These are phyloP conservation scores for Lagenidium sp. DNA, from an alignment of 352 stramenopile genomes.

Conservation along the genomic window DNA sequence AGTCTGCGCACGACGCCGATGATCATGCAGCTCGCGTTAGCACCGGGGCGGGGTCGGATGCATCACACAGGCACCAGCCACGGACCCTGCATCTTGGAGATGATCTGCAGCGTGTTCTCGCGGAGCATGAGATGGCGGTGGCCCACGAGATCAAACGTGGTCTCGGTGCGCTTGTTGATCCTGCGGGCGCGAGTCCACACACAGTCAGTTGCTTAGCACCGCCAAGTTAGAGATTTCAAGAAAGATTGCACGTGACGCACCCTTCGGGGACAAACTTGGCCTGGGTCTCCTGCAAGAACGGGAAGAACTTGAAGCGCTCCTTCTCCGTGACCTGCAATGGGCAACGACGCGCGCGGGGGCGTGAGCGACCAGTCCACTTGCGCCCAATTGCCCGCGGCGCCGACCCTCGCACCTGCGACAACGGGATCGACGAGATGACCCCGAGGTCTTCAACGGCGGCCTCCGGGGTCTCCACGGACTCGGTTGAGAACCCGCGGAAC, in stretches of 20 bases:
- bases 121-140: constrained; percentile 82
- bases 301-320: constrained; percentile 74
- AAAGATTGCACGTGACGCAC: too few relatives aligned
- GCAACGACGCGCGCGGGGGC: too few relatives aligned
- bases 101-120: constrained; percentile 65
- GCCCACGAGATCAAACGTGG: constrained; percentile 75
- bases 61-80: not conserved
- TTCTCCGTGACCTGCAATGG: constrained; percentile 44
- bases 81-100: constrained; percentile 60
- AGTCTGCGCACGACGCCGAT: constrained; percentile 23
- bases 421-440: constrained; percentile 45
- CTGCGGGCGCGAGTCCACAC: too few relatives aligned
- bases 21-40: not conserved
- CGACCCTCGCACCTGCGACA: constrained; percentile 31
- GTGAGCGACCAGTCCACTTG: too few relatives aligned
- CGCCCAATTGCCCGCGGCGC: too few relatives aligned
- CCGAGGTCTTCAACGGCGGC: constrained; percentile 19
- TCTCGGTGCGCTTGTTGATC: constrained; percentile 59
- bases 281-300: constrained; percentile 66
- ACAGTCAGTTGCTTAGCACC: not conserved
- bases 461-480: constrained; percentile 10
- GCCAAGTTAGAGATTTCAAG: too few relatives aligned
- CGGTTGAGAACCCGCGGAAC: constrained; percentile 29
- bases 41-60: constrained; percentile 1
- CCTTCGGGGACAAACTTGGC: constrained; percentile 65